Conservation (phyloP, 768 basidiomycete genomes). For the Pleurotus platypus region DNA sequence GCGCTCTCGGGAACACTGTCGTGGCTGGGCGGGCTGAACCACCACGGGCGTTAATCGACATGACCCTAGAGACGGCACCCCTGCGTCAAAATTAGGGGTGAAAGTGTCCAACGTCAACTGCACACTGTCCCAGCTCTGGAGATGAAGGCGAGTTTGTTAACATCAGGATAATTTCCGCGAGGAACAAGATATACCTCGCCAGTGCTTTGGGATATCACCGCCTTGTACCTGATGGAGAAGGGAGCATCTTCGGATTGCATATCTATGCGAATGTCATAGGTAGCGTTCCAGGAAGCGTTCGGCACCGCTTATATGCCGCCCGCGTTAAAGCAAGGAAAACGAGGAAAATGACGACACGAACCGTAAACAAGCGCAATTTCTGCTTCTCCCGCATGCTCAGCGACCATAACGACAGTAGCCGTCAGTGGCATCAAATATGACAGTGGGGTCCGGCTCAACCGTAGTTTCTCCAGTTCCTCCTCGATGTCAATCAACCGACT, state of each 20-base stretch:
- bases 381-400: slow-evolving; percentile 9
- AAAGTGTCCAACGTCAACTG: slow-evolving; percentile 18
- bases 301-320: slow-evolving; percentile 29
- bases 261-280: slow-evolving; percentile 40
- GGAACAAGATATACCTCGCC: slow-evolving; percentile 29
- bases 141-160: too few species aligned
- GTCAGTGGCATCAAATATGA: neutral
- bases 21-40: neutral
- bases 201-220: slow-evolving; percentile 34
- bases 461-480: slow-evolving; percentile 1
- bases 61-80: slow-evolving; percentile 10
- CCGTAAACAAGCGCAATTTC: slow-evolving; percentile 14
- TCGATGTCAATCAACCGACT: slow-evolving; percentile 5
- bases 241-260: slow-evolving; percentile 34
- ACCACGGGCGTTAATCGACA: neutral
- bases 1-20: neutral
- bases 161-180: too few species aligned
- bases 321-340: neutral
- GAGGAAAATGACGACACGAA: neutral
- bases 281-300: slow-evolving; percentile 32
- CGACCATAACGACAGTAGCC: slow-evolving; percentile 11
- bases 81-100: slow-evolving; percentile 16
- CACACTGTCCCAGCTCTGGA: slow-evolving; percentile 16
- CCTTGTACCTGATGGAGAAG: slow-evolving; percentile 37
- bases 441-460: too few species aligned